A percentile compares a stretch with the other conserved stretches of the same genome.
These are phyloP conservation scores for Trichothecium sympodiale DNA, from an alignment of 2,329 filamentous ascomycete species.

Conservation along the genomic window DNA sequence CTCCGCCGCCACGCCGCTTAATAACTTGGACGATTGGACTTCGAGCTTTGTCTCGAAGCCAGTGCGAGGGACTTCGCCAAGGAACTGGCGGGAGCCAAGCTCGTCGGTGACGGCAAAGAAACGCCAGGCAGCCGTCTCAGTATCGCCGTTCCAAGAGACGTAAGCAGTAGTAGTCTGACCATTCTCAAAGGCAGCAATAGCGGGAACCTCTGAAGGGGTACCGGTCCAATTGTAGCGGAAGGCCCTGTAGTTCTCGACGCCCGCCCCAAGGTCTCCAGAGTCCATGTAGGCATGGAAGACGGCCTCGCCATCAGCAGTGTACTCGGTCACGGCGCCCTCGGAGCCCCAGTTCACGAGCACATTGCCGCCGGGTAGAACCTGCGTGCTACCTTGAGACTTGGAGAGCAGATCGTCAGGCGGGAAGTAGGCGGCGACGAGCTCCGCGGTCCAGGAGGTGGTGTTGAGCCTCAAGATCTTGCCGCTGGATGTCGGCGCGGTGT, in stretches of 20 bases:
- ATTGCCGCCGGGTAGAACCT: conserved; percentile 41
- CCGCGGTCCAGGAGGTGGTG: conserved; percentile 31
- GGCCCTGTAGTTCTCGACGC: conserved; percentile 41
- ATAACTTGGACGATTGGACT: conserved; percentile 6
- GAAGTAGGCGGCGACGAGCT: conserved; percentile 33
- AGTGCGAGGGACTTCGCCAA: conserved; percentile 24
- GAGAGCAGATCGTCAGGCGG: conserved; percentile 38
- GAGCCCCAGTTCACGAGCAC: conserved; percentile 48
- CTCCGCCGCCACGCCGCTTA: conserved; percentile 11
- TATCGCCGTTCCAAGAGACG: conserved; percentile 44
- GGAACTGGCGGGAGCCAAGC: conserved; percentile 20
- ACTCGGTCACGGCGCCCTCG: conserved; percentile 34
- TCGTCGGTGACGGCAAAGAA: conserved; percentile 30
- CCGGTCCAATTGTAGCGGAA: conserved; percentile 44
- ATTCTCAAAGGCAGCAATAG: conserved; percentile 12
- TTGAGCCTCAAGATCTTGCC: conserved; percentile 37
- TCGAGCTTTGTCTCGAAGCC: conserved; percentile 31
- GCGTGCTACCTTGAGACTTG: conserved; percentile 36
- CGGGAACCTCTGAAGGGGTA: conserved; percentile 18
- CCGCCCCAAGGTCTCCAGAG: conserved; percentile 19
- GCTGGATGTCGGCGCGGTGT: conserved; percentile 22
- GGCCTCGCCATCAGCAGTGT: conserved; percentile 30
- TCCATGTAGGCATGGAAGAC: conserved; percentile 42
- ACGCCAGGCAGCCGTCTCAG: conserved; percentile 33
- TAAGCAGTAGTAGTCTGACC: conserved; percentile 20